Evolutionary conservation across 805 yeast genomes (phyloP).

Genomic region (Candida pseudofarinosa): DNA sequence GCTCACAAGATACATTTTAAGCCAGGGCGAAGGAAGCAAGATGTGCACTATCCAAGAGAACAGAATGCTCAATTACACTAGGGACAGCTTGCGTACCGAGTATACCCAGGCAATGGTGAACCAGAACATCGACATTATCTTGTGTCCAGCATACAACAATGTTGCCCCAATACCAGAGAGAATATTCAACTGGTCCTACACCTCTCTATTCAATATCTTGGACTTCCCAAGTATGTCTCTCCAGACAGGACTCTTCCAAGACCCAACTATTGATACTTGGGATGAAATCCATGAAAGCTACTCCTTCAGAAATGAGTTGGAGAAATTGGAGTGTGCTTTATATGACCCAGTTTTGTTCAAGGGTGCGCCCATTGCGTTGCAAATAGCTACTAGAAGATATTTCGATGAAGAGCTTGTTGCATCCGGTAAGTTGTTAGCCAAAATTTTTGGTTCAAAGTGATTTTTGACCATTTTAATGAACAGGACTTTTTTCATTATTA

Average conservation of each 20-base stretch:
- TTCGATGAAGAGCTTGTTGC: constrained; percentile 55
- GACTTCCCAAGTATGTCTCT: constrained; percentile 66
- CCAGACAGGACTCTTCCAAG: constrained; percentile 61
- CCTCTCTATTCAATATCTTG: constrained; percentile 65
- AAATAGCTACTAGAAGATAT: constrained; percentile 51
- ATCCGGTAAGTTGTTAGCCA: constrained; percentile 38
- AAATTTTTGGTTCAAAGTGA: constrained; percentile 27
- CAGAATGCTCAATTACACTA: constrained; percentile 48
- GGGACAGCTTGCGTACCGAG: constrained; percentile 58
- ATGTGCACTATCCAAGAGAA: constrained; percentile 46
- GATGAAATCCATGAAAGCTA: constrained; percentile 29
- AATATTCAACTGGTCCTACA: constrained; percentile 76
- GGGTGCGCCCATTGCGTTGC: constrained; percentile 55
- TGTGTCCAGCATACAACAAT: constrained; percentile 65
- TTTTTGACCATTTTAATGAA: no score
- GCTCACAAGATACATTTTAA: constrained; percentile 58
- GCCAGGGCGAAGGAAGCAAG: constrained; percentile 55
- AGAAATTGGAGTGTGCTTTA: constrained; percentile 43
- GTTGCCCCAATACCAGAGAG: constrained; percentile 66
- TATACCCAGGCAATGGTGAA: constrained; percentile 51
- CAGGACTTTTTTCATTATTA: no score
- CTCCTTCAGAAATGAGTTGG: constrained; percentile 43
- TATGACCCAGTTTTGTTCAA: constrained; percentile 45
- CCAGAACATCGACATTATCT: constrained; percentile 58
- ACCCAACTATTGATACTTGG: constrained; percentile 49